Base-by-base conservation (phyloP, 345 rosid genomes). In the Eucalyptus urophylla region DNA sequence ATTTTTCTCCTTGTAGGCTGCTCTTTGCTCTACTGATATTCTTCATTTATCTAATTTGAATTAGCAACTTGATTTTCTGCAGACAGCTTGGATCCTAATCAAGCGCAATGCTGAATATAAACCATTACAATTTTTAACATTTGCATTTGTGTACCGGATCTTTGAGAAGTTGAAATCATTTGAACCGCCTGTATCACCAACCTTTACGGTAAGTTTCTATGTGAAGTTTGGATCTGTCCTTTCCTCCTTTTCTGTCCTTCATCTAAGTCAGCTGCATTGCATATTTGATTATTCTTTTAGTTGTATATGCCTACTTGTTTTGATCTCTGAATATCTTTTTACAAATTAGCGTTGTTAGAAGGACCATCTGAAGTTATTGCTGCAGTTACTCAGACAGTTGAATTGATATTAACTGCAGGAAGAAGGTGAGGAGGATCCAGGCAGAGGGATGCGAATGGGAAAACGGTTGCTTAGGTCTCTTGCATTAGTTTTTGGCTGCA, bases 61-160 rank as follows among this genome's bases (percentile, higher is more conserved):
- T 86, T 19, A 11, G 88, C 29, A 17, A 54, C 43, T 86, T 53
- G 86, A 88, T 87, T 85, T 90, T 91, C 25, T 92, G 93, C 96
- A 98, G 99, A 91, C 94, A 87, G 97, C 97, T 92, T 97, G 99
- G 99, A 93, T 96, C 90, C 86, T 93, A 65, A 91, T 97, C 92
- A 92, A 95, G 88, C 95, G 94, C 88, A 93, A 56, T 91, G 99
- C 95, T 86, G 99, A 96, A 49, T 98, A 97, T 91, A 98, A 97
- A 91, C 98, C 99, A 16, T 89, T 98, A 92, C 99, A 98, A 92
- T 98, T 98, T 92, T 92, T 98, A 94, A 94, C 97, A 86, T 98
- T 98, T 91, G 97, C 93, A 56, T 97, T 96, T 88, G 99, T 97
- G 67, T 98, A 96, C 92, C 93, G 99, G 65, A 88, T 98, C 87